These are phyloP conservation scores for Calonectria ilicicola DNA, from an alignment of 2,329 filamentous ascomycete species.

Conservation along the genomic window DNA sequence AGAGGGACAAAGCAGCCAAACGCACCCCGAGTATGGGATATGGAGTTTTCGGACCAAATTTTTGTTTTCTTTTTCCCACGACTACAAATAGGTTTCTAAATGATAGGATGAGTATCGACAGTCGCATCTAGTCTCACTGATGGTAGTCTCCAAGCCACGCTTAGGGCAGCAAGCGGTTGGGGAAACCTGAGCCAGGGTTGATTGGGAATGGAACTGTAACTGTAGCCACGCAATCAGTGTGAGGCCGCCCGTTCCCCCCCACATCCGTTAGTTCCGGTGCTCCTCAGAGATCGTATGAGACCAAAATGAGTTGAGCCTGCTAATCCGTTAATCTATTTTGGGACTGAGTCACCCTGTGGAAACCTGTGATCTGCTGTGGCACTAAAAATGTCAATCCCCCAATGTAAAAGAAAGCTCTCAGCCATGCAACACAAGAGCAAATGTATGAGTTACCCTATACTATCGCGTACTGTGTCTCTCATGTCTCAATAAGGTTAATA, in stretches of 20 bases:
- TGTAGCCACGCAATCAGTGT: conserved; percentile 37
- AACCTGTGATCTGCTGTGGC: neutral
- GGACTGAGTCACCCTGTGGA: neutral
- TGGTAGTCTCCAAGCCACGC: neutral
- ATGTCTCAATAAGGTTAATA: too few species aligned
- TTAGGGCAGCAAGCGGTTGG: neutral
- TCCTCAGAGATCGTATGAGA: neutral
- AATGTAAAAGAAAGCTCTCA: neutral
- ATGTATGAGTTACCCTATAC: too few species aligned
- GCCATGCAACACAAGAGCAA: too few species aligned
- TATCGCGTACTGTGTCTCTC: too few species aligned
- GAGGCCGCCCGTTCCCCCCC: conserved; percentile 37
- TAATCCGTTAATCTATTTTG: neutral
- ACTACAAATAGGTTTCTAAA: conserved; percentile 22
- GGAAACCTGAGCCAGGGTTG: conserved; percentile 9
- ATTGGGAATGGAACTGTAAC: conserved; percentile 20
- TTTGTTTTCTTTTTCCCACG: conserved; percentile 28
- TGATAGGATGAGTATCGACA: neutral
- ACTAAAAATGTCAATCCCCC: neutral
- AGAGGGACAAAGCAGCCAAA: conserved; percentile 29
- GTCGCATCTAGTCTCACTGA: neutral
- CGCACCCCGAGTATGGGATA: conserved; percentile 28
- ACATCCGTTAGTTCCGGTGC: conserved; percentile 31
- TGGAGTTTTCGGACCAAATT: conserved; percentile 39
- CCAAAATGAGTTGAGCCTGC: neutral